phyloP scores from a whole-genome alignment of 1,284 basidiomycete genomes.

The Cryptococcus wingfieldii region DNA sequence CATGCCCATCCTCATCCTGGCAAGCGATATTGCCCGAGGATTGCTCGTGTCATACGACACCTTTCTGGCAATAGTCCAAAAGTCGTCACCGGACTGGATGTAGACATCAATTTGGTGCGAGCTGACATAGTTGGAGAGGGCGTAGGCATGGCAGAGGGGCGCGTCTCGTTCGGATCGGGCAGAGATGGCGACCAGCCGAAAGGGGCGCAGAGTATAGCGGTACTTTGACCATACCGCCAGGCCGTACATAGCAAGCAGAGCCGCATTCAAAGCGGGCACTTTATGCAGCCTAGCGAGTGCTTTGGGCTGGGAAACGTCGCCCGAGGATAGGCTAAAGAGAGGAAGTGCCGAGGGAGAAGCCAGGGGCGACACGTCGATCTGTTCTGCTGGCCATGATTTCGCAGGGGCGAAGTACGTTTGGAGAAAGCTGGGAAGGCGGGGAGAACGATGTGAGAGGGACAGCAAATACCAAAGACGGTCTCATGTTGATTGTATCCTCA shows the following conservation, averaged over 20 bases:
- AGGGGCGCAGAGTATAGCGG: constrained; percentile 1
- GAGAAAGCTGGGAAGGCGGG: constrained; percentile 28
- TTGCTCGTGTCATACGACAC: constrained; percentile 6
- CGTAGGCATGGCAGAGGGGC: constrained; percentile 18
- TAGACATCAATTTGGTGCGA: constrained; percentile 11
- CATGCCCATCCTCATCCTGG: constrained; percentile 25
- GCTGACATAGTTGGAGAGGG: constrained; percentile 32
- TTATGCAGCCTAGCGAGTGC: constrained; percentile 13
- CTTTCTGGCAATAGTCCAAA: constrained; percentile 23
- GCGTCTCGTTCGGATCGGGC: constrained; percentile 27
- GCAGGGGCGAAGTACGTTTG: constrained; percentile 15
- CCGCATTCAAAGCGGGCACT: constrained; percentile 29
- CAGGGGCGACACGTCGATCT: constrained; percentile 9
- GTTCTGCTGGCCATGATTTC: constrained; percentile 26
- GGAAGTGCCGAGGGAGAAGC: constrained; percentile 7
- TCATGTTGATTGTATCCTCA: constrained; percentile 26
- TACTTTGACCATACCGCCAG: constrained; percentile 26
- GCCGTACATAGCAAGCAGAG: constrained; percentile 25
- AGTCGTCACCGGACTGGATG: constrained; percentile 1
- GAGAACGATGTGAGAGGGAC: constrained; percentile 29
- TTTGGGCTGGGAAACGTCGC: constrained; percentile 18
- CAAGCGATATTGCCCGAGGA: constrained; percentile 9
- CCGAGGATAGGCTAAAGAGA: constrained; percentile 12
- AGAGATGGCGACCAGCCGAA: constrained; percentile 8
- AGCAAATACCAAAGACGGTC: constrained; percentile 7